phyloP scores from a whole-genome alignment of 2,329 filamentous ascomycete genomes.

The Beauveria sp. region DNA sequence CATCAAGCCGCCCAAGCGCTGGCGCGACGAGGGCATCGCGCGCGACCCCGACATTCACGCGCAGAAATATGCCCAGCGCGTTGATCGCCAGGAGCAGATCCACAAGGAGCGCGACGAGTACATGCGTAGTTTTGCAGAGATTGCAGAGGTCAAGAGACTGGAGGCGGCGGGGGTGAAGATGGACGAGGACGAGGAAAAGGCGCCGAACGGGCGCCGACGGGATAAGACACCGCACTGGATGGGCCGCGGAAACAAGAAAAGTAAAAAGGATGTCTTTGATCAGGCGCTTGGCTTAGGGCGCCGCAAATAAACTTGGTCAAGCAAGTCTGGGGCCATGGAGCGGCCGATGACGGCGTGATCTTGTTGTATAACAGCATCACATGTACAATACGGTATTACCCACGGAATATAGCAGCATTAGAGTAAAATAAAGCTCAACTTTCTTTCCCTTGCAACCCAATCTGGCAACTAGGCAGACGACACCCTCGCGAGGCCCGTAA shows the following conservation, averaged over 20 bases:
- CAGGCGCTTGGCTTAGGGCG: background rate
- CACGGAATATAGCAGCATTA: background rate
- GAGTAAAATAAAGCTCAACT: background rate
- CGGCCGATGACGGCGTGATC: background rate
- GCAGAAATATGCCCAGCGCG: constrained; percentile 22
- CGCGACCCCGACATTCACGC: constrained; percentile 36
- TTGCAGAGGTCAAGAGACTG: too few relatives aligned
- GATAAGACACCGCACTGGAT: background rate
- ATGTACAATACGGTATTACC: background rate
- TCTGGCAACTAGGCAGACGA: background rate
- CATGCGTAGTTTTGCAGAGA: constrained; percentile 14
- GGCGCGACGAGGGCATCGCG: constrained; percentile 48
- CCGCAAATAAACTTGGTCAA: background rate
- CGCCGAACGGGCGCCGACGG: background rate
- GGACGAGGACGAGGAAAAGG: background rate
- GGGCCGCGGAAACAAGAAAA: background rate
- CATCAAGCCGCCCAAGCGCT: constrained; percentile 52
- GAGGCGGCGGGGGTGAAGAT: background rate
- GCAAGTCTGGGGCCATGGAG: background rate
- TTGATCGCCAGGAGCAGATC: background rate
- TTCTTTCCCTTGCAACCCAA: background rate
- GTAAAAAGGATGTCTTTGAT: background rate
- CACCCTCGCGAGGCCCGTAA: background rate
- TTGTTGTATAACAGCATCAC: background rate
- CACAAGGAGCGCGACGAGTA: constrained; percentile 21